Conservation (phyloP, 768 basidiomycete species). For the Leccinum fibrillosum region DNA sequence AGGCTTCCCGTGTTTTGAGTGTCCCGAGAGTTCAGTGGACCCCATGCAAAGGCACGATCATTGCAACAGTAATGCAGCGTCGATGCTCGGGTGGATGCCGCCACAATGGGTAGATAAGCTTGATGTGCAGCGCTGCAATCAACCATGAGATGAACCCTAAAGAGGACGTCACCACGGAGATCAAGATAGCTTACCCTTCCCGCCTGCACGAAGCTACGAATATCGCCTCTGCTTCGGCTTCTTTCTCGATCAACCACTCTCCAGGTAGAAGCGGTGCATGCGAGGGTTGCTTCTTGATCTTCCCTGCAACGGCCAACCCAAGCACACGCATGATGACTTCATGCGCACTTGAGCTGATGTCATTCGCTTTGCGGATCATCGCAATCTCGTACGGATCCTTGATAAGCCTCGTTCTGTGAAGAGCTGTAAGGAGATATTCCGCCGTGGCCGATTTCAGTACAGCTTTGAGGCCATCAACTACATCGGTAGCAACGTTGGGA, state of each 20-base stretch:
- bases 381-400: conserved; percentile 76
- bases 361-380: conserved; percentile 74
- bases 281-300: conserved; percentile 42
- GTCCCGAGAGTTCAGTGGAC: conserved; percentile 58
- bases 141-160: not conserved
- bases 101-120: conserved; percentile 92
- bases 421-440: conserved; percentile 65
- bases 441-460: not conserved
- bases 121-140: conserved; percentile 68
- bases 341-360: conserved; percentile 86
- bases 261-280: conserved; percentile 55
- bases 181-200: conserved; percentile 60
- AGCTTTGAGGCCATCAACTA: conserved; percentile 7
- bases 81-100: conserved; percentile 79
- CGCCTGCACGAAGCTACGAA: conserved; percentile 89
- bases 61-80: conserved; percentile 96
- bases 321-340: conserved; percentile 90
- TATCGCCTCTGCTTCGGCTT: conserved; percentile 91
- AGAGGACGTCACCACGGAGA: not conserved
- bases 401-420: conserved; percentile 77
- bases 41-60: conserved; percentile 83
- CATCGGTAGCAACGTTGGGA: conserved; percentile 8
- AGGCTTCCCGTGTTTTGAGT: conserved; percentile 51
- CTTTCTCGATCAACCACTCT: conserved; percentile 89
- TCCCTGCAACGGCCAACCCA: conserved; percentile 64